phyloP scores from a whole-genome alignment of 345 rosid species.

The Chamaenerion angustifolium region DNA sequence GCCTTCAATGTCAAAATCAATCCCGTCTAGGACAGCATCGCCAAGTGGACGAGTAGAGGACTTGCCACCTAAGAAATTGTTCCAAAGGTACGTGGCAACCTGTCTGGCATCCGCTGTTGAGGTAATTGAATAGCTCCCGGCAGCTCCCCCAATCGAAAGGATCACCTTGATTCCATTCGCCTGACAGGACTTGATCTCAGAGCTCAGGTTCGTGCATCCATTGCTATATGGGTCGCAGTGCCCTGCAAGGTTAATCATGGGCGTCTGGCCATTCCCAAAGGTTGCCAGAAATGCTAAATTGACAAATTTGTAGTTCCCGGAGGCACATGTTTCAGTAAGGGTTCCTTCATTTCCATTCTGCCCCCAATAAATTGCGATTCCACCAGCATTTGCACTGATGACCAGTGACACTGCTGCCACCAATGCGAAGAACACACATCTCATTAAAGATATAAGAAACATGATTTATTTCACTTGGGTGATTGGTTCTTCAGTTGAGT shows the following conservation, averaged over 20 bases:
- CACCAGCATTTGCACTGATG: neutral
- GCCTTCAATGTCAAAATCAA: constrained; percentile 3
- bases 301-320: constrained; percentile 1
- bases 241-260: neutral
- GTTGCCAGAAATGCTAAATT: constrained; percentile 2
- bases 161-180: constrained; percentile 2
- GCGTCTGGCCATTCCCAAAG: constrained; percentile 2
- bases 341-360: constrained; percentile 4
- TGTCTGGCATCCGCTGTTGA: neutral
- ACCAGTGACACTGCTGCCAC: neutral
- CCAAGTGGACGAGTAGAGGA: neutral
- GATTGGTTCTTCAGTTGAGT: too few species aligned
- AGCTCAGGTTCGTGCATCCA: neutral
- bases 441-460: too few species aligned
- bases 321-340: neutral
- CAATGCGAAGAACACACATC: too few species aligned
- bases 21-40: neutral
- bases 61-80: constrained; percentile 2
- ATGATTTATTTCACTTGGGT: too few species aligned
- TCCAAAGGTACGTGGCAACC: neutral
- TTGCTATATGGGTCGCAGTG: constrained; percentile 3
- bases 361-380: constrained; percentile 2
- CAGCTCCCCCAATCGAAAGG: constrained; percentile 1
- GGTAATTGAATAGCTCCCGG: constrained; percentile 3
- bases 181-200: constrained; percentile 3